Evolutionary conservation across 1,284 basidiomycete genomes (phyloP).

Genomic region (Fomes fomentarius): DNA sequence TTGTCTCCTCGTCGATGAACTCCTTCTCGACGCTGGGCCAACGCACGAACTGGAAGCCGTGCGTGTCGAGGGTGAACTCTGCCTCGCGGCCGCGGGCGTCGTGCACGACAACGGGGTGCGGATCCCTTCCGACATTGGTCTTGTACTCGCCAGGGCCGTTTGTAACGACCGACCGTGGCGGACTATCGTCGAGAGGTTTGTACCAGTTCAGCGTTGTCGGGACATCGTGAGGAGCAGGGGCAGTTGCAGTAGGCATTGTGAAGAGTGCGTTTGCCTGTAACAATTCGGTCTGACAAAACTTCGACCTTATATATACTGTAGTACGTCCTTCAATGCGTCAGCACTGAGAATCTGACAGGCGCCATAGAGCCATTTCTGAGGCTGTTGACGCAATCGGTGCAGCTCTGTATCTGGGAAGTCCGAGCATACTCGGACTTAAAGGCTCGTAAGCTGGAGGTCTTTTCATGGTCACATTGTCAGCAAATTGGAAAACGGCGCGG

Average conservation of each 20-base stretch:
- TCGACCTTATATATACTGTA: too few relatives aligned
- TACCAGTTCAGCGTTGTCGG: constrained; percentile 34
- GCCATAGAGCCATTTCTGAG: not conserved
- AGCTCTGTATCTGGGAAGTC: not conserved
- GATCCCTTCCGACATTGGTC: constrained; percentile 28
- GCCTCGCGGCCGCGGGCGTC: constrained; percentile 36
- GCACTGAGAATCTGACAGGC: too few relatives aligned
- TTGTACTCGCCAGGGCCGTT: constrained; percentile 23
- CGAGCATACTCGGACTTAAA: not conserved
- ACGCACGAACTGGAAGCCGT: constrained; percentile 44
- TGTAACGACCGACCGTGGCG: constrained; percentile 29
- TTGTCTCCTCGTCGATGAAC: constrained; percentile 43
- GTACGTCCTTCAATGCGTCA: too few relatives aligned
- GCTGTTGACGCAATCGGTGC: not conserved
- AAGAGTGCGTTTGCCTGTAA: too few relatives aligned
- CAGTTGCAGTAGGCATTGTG: constrained; percentile 30
- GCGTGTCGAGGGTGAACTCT: constrained; percentile 39
- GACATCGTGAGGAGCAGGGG: constrained; percentile 31
- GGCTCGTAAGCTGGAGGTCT: not conserved
- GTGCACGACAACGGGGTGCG: constrained; percentile 27
- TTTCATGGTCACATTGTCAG: not conserved
- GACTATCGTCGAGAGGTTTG: constrained; percentile 24
- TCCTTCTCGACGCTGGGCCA: constrained; percentile 37
- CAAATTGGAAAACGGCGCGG: not conserved
- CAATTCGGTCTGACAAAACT: too few relatives aligned